Base-by-base conservation (phyloP, 2,329 filamentous ascomycete species). In the Penicillium sp. region DNA sequence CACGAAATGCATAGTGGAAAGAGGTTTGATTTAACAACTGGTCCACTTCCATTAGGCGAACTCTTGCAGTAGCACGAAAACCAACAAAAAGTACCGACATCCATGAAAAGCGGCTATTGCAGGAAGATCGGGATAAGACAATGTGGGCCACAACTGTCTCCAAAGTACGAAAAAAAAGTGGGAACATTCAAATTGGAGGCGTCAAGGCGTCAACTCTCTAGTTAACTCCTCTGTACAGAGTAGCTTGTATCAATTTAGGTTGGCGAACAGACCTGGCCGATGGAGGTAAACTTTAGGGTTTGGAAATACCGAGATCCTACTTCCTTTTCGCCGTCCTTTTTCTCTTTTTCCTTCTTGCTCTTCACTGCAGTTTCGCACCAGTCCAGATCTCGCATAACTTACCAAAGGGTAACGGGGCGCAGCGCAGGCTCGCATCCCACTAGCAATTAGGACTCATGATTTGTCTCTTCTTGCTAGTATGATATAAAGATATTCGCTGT, bases 161-260 rank as follows among this genome's bases (percentile, higher is more conserved):
- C 25, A 45, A 45, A 33, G 45, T 33, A 47, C 29, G n/a, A 6
- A 47, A 15, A 47, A 37, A 25, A 33, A 35, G 23, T 40, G 23
- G 33, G n/a, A 40, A n/a, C 29, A 31, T 31, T 26, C 29, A 42
- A 31, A 26, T 43, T 31, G 27, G 27, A 35, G 29, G 22, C 20
- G 31, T 42, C 14, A 31, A 35, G 29, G 22, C 20, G 31, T 42
- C 14, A 31, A 15, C 29, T 14, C 14, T 31, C 14, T 6, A 31
- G 29, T 31, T 14, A 6, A 14, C 29, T 31, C 29, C 29, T 31
- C 29, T 31, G 22, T n/a, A n/a, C n/a, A n/a, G n/a, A n/a, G 59
- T 64, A 67, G 62, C 66, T 66, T 58, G 57, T 54, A 50, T 55
- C 41, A 45, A 51, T 35, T 43, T 48, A 59, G 31, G 54, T 57